Percentiles rank a stretch among this genome's conserved stretches.
Conservation (phyloP, 148 eudicot genomes). For the Cornus kousa region DNA sequence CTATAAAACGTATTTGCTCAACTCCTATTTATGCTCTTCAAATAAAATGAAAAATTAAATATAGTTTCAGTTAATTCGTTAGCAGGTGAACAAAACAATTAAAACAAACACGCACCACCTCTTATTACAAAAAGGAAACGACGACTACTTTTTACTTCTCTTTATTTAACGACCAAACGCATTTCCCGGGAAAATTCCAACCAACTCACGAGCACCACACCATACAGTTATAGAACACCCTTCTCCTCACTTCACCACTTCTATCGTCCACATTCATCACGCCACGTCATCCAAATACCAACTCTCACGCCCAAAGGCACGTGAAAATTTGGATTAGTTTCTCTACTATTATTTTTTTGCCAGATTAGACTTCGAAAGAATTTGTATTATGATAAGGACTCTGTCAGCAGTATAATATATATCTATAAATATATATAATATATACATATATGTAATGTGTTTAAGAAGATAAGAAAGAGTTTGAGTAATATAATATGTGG, state of each 20-base stretch:
- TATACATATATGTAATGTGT: neutral
- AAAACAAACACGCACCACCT: neutral
- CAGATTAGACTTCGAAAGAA: neutral
- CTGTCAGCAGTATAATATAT: neutral
- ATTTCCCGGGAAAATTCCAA: neutral
- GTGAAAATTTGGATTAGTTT: neutral
- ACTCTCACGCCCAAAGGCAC: neutral
- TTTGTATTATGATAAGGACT: neutral
- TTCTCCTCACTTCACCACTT: neutral
- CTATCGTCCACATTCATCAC: neutral
- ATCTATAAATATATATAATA: neutral
- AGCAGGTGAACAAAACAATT: conserved; percentile 9
- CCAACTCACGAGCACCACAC: conserved; percentile 7
- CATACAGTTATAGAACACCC: neutral
- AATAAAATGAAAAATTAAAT: neutral
- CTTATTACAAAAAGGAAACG: neutral
- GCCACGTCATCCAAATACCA: neutral
- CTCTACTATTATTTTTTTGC: no score
- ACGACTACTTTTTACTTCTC: neutral
- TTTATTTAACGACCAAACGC: conserved; percentile 7
- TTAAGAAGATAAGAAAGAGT: neutral
- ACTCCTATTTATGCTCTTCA: no score
- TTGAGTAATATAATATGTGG: neutral
- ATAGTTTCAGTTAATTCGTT: neutral
- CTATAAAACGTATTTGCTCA: no score